Conservation (phyloP, 768 basidiomycete genomes). For the Lenzites betulinus region DNA sequence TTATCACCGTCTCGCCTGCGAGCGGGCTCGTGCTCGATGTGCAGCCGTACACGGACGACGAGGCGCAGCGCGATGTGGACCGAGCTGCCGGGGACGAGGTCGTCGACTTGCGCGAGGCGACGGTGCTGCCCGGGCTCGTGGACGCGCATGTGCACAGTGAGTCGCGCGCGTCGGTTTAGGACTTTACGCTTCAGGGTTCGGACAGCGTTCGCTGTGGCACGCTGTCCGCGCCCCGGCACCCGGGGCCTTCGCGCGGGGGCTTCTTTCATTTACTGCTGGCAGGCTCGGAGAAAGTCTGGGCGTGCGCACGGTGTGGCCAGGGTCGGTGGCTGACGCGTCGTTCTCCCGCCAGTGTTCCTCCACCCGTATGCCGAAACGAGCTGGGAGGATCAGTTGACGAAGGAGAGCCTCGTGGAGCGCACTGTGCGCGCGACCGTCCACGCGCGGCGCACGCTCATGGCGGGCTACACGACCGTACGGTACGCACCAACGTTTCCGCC, state of each 20-base stretch:
- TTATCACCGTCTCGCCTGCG: constrained; percentile 48
- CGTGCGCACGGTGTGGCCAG: background rate
- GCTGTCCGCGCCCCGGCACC: background rate
- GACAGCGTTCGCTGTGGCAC: background rate
- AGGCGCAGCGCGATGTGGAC: constrained; percentile 41
- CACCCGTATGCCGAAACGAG: constrained; percentile 60
- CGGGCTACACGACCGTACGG: constrained; percentile 67
- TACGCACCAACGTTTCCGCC: constrained; percentile 22
- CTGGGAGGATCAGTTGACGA: constrained; percentile 64
- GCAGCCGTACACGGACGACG: background rate
- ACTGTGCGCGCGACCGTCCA: constrained; percentile 63
- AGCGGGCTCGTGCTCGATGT: constrained; percentile 45
- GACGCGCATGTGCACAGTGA: constrained; percentile 59
- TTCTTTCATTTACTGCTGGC: background rate
- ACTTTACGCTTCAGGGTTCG: background rate
- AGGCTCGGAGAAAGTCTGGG: background rate
- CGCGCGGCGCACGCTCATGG: constrained; percentile 56
- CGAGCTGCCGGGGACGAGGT: constrained; percentile 47
- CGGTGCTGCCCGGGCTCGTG: constrained; percentile 59
- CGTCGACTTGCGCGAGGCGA: constrained; percentile 42
- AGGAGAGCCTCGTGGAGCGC: constrained; percentile 58
- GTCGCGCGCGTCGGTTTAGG: constrained; percentile 22
- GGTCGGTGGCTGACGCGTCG: background rate
- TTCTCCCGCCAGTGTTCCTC: constrained; percentile 49
- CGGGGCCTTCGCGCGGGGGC: background rate